A percentile compares a stretch with the other conserved stretches of the same genome.
phyloP scores from a whole-genome alignment of 257 asterid species.

The Sherardia arvensis region DNA sequence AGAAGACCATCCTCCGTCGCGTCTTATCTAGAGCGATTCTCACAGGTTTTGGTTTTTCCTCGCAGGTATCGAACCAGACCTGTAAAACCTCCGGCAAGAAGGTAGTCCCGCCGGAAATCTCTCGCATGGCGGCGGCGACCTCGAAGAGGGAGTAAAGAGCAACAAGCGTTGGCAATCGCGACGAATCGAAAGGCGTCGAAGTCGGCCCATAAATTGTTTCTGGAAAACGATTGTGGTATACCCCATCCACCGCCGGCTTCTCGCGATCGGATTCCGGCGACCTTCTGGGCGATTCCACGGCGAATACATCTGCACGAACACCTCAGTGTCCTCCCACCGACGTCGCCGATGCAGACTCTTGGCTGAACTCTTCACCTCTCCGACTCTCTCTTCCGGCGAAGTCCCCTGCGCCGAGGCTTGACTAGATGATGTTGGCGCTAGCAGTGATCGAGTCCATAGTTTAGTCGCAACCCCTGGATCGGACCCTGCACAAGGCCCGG shows the following conservation, averaged over 20 bases:
- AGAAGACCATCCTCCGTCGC: too few relatives aligned
- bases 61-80: slow-evolving; percentile 56
- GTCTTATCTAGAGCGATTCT: too few relatives aligned
- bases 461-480: slow-evolving; percentile 67
- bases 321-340: slow-evolving; percentile 2
- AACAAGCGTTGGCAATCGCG: slow-evolving; percentile 35
- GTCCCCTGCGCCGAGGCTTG: slow-evolving; percentile 87
- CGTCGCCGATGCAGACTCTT: slow-evolving; percentile 17
- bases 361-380: slow-evolving; percentile 73
- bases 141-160: slow-evolving; percentile 38
- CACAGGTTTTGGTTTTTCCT: too few relatives aligned
- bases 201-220: too few relatives aligned
- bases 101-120: slow-evolving; percentile 29
- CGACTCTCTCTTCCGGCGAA: slow-evolving; percentile 58
- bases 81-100: slow-evolving; percentile 35
- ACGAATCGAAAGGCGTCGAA: slow-evolving; percentile 37
- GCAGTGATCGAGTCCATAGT: slow-evolving; percentile 56
- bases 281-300: too few relatives aligned
- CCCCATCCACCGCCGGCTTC: too few relatives aligned
- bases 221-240: too few relatives aligned
- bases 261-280: too few relatives aligned
- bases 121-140: slow-evolving; percentile 41
- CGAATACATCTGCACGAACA: too few relatives aligned
- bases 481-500: slow-evolving; percentile 75
- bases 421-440: slow-evolving; percentile 82